These are phyloP conservation scores for Kernera saxatilis DNA, from an alignment of 345 rosid genomes.

Conservation along the genomic window DNA sequence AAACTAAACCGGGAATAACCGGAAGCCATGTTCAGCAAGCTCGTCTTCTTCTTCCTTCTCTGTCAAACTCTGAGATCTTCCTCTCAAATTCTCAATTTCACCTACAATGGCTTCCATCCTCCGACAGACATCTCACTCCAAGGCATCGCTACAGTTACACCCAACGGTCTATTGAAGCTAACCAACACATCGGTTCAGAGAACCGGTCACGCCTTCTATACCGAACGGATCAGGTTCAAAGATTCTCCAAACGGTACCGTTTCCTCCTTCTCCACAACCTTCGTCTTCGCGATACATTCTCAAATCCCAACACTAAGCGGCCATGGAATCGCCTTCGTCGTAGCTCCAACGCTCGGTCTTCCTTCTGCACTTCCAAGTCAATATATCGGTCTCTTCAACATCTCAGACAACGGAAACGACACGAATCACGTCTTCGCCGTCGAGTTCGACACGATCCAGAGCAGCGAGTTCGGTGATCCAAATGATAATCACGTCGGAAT, in stretches of 20 bases:
- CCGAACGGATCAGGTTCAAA: constrained; percentile 54
- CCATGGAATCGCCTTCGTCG: constrained; percentile 74
- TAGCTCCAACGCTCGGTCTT: constrained; percentile 44
- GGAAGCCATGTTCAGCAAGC: constrained; percentile 25
- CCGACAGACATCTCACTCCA: constrained; percentile 35
- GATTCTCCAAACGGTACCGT: constrained; percentile 29
- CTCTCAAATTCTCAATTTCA: constrained; percentile 21
- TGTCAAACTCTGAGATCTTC: constrained; percentile 12
- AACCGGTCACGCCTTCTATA: constrained; percentile 79
- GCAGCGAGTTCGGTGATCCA: constrained; percentile 58
- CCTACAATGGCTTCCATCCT: constrained; percentile 25
- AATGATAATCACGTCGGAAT: constrained; percentile 82
- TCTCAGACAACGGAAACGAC: constrained; percentile 44
- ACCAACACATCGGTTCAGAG: constrained; percentile 49
- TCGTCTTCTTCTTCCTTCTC: constrained; percentile 15
- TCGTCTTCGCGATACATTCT: constrained; percentile 67
- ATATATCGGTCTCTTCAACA: constrained; percentile 68
- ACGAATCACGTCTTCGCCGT: constrained; percentile 72
- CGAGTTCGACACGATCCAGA: constrained; percentile 72
- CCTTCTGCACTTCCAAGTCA: constrained; percentile 55
- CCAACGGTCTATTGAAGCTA: constrained; percentile 50
- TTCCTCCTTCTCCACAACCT: constrained; percentile 73
- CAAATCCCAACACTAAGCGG: constrained; percentile 65
- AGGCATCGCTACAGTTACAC: constrained; percentile 51
- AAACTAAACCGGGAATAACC: constrained; percentile 7